A percentile compares a stretch with the other conserved stretches of the same genome.
Conservation (phyloP, 495 filamentous ascomycete species). For the Xylaria castorea region DNA sequence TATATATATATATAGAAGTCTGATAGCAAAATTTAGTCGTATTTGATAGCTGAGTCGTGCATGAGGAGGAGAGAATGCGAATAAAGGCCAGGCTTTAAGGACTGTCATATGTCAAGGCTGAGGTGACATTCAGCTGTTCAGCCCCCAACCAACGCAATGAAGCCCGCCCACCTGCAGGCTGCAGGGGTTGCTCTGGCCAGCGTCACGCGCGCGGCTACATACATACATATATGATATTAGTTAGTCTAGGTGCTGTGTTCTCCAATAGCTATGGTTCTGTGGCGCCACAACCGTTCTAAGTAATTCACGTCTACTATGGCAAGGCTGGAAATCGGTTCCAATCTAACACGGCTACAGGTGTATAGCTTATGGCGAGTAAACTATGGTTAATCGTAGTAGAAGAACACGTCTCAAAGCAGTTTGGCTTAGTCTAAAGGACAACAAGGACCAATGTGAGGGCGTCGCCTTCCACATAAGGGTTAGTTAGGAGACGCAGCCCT, state of each 20-base stretch:
- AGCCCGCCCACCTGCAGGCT: not conserved
- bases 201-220: conserved; percentile 15
- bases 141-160: conserved; percentile 17
- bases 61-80: not conserved
- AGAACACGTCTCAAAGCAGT: not conserved
- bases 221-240: not conserved
- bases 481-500: conserved; percentile 17
- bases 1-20: not conserved
- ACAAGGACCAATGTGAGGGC: conserved; percentile 3
- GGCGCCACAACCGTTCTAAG: conserved; percentile 15
- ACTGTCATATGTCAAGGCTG: not conserved
- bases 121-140: conserved; percentile 10
- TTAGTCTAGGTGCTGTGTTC: conserved; percentile 11
- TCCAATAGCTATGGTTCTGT: not conserved
- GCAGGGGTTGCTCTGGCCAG: conserved; percentile 20
- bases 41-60: not conserved
- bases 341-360: too few species aligned
- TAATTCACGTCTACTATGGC: not conserved
- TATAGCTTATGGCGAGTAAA: not conserved
- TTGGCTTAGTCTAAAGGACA: not conserved
- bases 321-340: not conserved
- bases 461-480: conserved; percentile 17
- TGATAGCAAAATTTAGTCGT: not conserved
- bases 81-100: not conserved
- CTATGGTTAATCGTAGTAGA: not conserved